These are phyloP conservation scores for Dioszegia hungarica DNA, from an alignment of 768 basidiomycete species.

Conservation along the genomic window DNA sequence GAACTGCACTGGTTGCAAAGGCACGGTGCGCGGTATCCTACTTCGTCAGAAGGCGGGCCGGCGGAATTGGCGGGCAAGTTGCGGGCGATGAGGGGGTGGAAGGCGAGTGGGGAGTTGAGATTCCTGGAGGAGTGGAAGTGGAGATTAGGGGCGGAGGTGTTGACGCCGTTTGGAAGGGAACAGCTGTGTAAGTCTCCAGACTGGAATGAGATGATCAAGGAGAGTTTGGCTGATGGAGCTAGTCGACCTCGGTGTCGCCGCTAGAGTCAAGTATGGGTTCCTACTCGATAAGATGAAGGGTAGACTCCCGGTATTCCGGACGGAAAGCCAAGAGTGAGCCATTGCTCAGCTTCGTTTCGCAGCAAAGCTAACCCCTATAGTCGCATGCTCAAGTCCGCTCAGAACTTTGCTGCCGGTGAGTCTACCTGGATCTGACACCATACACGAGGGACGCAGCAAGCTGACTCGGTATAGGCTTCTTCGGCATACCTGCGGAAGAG, in stretches of 20 bases:
- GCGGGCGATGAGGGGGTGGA: conserved; percentile 24
- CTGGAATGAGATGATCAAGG: neutral
- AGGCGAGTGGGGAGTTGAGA: conserved; percentile 59
- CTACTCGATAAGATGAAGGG: conserved; percentile 65
- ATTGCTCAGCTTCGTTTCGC: too few species aligned
- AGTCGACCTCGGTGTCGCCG: conserved; percentile 64
- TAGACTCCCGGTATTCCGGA: conserved; percentile 71
- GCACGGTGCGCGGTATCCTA: conserved; percentile 48
- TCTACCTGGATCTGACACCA: neutral
- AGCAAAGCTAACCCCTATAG: conserved; percentile 45
- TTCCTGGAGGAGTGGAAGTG: conserved; percentile 85
- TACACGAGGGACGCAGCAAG: neutral
- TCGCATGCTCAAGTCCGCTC: conserved; percentile 54
- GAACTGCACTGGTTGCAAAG: conserved; percentile 46
- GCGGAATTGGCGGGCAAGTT: conserved; percentile 23
- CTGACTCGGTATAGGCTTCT: conserved; percentile 55
- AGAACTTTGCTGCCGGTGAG: conserved; percentile 58
- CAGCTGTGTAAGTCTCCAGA: conserved; percentile 59
- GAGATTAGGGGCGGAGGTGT: conserved; percentile 75
- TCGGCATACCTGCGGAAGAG: conserved; percentile 62
- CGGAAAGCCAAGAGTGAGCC: conserved; percentile 63
- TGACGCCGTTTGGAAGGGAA: conserved; percentile 85
- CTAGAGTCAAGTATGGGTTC: conserved; percentile 69
- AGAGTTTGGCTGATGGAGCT: neutral
- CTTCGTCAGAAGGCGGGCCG: conserved; percentile 29